phyloP scores from a whole-genome alignment of 1,139 yeast genomes.

The Candida neerlandica region DNA sequence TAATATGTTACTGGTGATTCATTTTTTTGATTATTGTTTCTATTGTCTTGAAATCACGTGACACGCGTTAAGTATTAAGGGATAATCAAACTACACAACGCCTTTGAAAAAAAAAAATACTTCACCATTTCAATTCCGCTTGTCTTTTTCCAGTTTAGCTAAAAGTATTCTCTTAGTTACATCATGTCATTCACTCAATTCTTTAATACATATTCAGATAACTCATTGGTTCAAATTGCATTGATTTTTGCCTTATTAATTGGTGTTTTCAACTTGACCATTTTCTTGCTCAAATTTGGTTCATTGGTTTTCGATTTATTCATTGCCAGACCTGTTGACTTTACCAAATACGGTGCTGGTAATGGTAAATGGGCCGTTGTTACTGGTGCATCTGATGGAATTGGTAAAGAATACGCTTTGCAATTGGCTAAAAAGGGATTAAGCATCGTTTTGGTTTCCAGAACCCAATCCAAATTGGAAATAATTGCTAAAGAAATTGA shows the following conservation, averaged over 20 bases:
- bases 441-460: constrained; percentile 78
- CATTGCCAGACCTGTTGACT: constrained; percentile 65
- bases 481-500: constrained; percentile 65
- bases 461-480: constrained; percentile 79
- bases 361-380: constrained; percentile 82
- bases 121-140: neutral
- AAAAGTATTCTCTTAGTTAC: neutral
- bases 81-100: neutral
- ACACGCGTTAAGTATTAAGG: too few relatives aligned
- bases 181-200: constrained; percentile 20
- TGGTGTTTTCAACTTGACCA: constrained; percentile 55
- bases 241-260: constrained; percentile 42
- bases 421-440: constrained; percentile 88
- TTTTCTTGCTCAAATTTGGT: constrained; percentile 37
- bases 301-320: constrained; percentile 58
- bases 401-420: constrained; percentile 86
- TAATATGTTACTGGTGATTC: neutral
- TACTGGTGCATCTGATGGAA: constrained; percentile 97
- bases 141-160: neutral
- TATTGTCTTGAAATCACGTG: neutral
- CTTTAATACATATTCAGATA: constrained; percentile 21
- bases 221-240: constrained; percentile 24
- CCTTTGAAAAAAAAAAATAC: neutral
- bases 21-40: neutral
- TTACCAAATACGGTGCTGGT: constrained; percentile 67